Percentiles rank a stretch among this genome's conserved stretches.
Evolutionary conservation across 805 yeast species (phyloP).

Genomic region (Blastobotrys peoriensis): DNA sequence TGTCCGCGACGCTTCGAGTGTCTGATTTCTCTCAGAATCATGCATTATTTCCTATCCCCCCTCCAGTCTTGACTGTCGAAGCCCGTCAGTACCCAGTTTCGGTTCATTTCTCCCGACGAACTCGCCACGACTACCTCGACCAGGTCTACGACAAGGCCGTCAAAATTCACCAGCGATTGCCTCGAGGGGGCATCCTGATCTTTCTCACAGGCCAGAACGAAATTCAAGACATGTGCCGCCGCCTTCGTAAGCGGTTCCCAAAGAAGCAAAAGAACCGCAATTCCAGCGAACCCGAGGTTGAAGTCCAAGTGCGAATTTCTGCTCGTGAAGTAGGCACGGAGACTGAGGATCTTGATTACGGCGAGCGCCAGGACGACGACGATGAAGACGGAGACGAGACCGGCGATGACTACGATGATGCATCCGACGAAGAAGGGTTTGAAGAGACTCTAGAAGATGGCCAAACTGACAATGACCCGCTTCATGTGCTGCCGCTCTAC

Average conservation of each 20-base stretch:
- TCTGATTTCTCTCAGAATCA: slow-evolving; percentile 85
- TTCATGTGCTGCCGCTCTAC: slow-evolving; percentile 87
- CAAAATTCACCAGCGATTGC: slow-evolving; percentile 78
- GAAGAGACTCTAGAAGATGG: slow-evolving; percentile 54
- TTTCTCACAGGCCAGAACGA: slow-evolving; percentile 95
- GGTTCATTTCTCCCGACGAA: slow-evolving; percentile 77
- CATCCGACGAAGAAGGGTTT: slow-evolving; percentile 51
- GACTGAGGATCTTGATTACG: slow-evolving; percentile 76
- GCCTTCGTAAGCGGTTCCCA: slow-evolving; percentile 64
- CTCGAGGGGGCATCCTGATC: slow-evolving; percentile 89
- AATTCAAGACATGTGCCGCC: slow-evolving; percentile 68
- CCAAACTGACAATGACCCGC: slow-evolving; percentile 68
- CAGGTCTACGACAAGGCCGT: slow-evolving; percentile 81
- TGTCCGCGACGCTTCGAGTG: slow-evolving; percentile 97
- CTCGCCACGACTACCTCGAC: slow-evolving; percentile 71
- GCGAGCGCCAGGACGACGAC: slow-evolving; percentile 25
- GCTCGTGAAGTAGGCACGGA: slow-evolving; percentile 66
- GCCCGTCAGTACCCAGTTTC: slow-evolving; percentile 95
- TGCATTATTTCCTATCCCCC: slow-evolving; percentile 58
- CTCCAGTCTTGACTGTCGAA: slow-evolving; percentile 84
- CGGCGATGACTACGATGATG: slow-evolving; percentile 38
- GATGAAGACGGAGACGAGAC: slow-evolving; percentile 31
- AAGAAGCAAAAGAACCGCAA: slow-evolving; percentile 31
- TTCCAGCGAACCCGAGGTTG: slow-evolving; percentile 28
- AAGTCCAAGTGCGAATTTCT: slow-evolving; percentile 43